These are phyloP conservation scores for Trametes sp. DNA, from an alignment of 1,284 basidiomycete genomes.

Conservation along the genomic window DNA sequence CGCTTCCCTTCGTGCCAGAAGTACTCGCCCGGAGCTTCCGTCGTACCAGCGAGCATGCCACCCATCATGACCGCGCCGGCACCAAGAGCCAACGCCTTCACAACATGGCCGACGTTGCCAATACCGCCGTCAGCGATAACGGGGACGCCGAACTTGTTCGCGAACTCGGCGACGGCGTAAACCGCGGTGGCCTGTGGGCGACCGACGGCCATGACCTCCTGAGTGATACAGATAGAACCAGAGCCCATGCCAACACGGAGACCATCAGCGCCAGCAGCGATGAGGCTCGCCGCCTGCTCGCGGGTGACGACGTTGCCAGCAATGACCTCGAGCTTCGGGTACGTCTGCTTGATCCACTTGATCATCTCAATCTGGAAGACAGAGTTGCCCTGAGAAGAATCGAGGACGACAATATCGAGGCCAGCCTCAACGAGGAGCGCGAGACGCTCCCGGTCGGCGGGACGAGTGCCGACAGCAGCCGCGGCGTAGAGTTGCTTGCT, in stretches of 20 bases:
- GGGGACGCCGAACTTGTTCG: conserved; percentile 93
- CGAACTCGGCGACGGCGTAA: conserved; percentile 94
- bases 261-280: conserved; percentile 94
- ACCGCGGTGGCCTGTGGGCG: conserved; percentile 98
- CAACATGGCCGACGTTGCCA: conserved; percentile 95
- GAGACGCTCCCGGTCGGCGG: conserved; percentile 88
- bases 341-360: conserved; percentile 90
- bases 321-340: conserved; percentile 89
- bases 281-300: conserved; percentile 95
- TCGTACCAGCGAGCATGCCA: conserved; percentile 93
- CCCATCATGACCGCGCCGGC: conserved; percentile 99
- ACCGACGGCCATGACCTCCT: conserved; percentile 99
- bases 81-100: conserved; percentile 95
- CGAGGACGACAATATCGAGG: conserved; percentile 94
- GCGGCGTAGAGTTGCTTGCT: conserved; percentile 98
- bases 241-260: conserved; percentile 98
- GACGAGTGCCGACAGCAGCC: conserved; percentile 96
- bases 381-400: conserved; percentile 98
- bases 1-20: conserved; percentile 99
- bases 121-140: conserved; percentile 99
- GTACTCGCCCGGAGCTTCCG: conserved; percentile 98
- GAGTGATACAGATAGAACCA: conserved; percentile 99
- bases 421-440: conserved; percentile 91
- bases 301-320: conserved; percentile 98
- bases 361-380: conserved; percentile 96